Percentiles rank a stretch among this genome's conserved stretches.
Evolutionary conservation across 257 asterid genomes (phyloP).

Genomic region (Solanum sejunctum): DNA sequence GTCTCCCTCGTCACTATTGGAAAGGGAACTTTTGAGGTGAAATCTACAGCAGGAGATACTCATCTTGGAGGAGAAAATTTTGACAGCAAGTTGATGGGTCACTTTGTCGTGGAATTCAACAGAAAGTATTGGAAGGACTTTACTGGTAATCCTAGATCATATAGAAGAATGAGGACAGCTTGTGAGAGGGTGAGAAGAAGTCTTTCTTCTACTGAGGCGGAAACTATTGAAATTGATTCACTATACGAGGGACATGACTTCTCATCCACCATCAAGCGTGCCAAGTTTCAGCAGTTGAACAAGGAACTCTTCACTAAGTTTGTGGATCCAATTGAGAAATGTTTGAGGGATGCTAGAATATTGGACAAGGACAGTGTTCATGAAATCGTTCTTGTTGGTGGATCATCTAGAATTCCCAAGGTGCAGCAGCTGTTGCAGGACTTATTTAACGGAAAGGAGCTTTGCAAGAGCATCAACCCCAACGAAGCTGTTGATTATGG

Average conservation of each 20-base stretch:
- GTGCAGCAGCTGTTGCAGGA: neutral
- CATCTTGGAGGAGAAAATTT: constrained; percentile 6
- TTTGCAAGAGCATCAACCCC: neutral
- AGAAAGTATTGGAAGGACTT: constrained; percentile 1
- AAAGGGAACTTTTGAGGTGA: neutral
- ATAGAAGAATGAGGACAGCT: neutral
- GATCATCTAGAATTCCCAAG: neutral
- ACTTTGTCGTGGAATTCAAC: neutral
- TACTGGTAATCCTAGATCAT: neutral
- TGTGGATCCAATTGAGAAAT: constrained; percentile 1
- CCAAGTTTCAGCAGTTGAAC: neutral
- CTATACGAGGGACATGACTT: neutral
- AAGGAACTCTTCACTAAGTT: neutral
- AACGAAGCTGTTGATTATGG: constrained; percentile 1
- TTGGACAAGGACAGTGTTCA: neutral
- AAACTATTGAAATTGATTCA: neutral
- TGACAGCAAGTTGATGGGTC: neutral
- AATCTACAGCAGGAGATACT: constrained; percentile 4
- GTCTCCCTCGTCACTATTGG: neutral
- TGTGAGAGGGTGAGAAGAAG: neutral
- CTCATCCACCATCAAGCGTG: neutral
- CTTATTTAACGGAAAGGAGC: neutral
- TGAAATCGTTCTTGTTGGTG: neutral
- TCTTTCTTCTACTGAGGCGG: neutral
- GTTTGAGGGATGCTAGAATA: neutral